These are phyloP conservation scores for Trichophyton simii DNA, from an alignment of 2,329 filamentous ascomycete species.

Conservation along the genomic window DNA sequence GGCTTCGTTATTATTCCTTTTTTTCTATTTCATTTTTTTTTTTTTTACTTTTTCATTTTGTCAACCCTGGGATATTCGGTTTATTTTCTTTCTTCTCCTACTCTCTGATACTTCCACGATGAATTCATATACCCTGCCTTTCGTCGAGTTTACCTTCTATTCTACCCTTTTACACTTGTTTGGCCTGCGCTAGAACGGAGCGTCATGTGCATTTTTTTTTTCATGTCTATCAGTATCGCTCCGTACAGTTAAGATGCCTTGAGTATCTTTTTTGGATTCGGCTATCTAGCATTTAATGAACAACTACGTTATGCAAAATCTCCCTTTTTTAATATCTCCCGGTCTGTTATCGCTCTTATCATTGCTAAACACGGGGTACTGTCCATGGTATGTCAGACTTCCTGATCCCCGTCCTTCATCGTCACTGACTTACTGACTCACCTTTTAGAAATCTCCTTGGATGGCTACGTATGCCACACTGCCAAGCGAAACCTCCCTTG, in stretches of 20 bases:
- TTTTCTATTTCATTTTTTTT: background rate
- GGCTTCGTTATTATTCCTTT: background rate
- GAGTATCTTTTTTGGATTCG: background rate
- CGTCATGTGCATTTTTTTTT: background rate
- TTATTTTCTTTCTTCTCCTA: background rate
- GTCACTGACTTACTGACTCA: no score
- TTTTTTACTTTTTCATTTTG: background rate
- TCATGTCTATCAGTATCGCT: background rate
- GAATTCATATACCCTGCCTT: constrained; percentile 1
- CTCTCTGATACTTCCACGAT: background rate
- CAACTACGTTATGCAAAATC: background rate
- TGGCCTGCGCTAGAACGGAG: background rate
- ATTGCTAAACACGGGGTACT: background rate
- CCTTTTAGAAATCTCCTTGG: no score
- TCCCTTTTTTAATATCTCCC: background rate
- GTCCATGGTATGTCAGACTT: background rate
- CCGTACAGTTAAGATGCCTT: background rate
- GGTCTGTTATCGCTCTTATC: background rate
- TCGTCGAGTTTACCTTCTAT: background rate
- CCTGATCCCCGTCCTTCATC: background rate
- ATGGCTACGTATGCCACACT: no score
- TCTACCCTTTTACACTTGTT: background rate
- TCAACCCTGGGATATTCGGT: background rate
- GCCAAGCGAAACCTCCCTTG: no score
- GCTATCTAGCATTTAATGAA: constrained; percentile 4